phyloP scores from a whole-genome alignment of 768 basidiomycete genomes.

The Trametes elegans region DNA sequence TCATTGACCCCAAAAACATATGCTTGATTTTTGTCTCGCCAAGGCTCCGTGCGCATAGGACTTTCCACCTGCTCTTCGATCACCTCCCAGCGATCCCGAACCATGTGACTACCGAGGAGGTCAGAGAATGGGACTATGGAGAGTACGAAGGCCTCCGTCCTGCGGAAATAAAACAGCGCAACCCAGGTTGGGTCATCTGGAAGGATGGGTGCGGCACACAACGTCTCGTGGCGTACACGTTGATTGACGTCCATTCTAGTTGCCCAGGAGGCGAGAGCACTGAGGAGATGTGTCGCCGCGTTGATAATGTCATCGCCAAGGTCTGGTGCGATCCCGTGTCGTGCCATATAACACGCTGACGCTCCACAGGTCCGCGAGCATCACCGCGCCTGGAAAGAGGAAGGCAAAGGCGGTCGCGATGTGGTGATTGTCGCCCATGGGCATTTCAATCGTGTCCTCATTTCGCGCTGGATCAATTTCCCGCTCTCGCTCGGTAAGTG shows the following conservation, averaged over 20 bases:
- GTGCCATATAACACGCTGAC: not conserved
- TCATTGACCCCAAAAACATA: constrained; percentile 79
- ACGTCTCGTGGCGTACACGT: too few relatives aligned
- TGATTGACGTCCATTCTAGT: constrained; percentile 35
- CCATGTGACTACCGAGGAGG: constrained; percentile 62
- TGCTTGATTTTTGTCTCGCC: constrained; percentile 81
- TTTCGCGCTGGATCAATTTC: constrained; percentile 80
- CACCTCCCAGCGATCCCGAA: constrained; percentile 44
- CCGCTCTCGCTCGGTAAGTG: constrained; percentile 54
- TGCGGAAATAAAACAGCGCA: constrained; percentile 70
- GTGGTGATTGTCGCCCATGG: constrained; percentile 91
- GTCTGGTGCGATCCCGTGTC: constrained; percentile 34
- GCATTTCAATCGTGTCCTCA: constrained; percentile 73
- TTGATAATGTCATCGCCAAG: constrained; percentile 73
- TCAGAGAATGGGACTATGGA: constrained; percentile 88
- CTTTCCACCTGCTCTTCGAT: constrained; percentile 78
- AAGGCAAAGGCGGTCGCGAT: constrained; percentile 66
- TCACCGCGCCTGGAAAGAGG: constrained; percentile 68
- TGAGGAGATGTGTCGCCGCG: constrained; percentile 73
- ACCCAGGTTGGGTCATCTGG: constrained; percentile 79
- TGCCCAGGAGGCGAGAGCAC: constrained; percentile 89
- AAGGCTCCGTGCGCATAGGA: constrained; percentile 80
- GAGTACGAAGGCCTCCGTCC: constrained; percentile 82
- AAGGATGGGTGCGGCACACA: constrained; percentile 56
- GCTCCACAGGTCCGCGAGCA: constrained; percentile 61